phyloP scores from a whole-genome alignment of 495 filamentous ascomycete species.

The Penicillium pancosmium region DNA sequence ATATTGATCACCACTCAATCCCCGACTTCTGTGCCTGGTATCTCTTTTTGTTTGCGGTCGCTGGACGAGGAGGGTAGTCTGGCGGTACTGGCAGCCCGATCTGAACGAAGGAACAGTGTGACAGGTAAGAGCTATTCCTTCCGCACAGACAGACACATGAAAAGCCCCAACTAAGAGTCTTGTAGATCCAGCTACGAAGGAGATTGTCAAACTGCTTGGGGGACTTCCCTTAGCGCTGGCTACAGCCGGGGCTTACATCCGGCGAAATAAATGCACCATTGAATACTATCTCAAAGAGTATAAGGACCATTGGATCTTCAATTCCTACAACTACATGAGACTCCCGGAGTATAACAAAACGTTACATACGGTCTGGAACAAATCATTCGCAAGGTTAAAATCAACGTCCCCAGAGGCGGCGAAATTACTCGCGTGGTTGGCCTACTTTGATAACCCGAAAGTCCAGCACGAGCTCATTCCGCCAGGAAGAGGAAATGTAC shows the following conservation, averaged over 20 bases:
- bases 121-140: neutral
- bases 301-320: conserved; percentile 10
- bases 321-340: neutral
- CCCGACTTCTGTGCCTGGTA: conserved; percentile 7
- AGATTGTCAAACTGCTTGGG: conserved; percentile 6
- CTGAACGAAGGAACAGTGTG: neutral
- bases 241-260: conserved; percentile 14
- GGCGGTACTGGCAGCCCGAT: conserved; percentile 6
- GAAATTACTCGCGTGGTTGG: conserved; percentile 12
- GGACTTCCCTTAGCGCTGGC: conserved; percentile 18
- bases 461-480: conserved; percentile 10
- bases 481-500: neutral
- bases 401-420: conserved; percentile 9
- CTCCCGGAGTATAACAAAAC: conserved; percentile 10
- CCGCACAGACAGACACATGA: no score
- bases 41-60: conserved; percentile 2
- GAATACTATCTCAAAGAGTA: conserved; percentile 14
- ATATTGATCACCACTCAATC: conserved; percentile 11
- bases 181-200: conserved; percentile 11
- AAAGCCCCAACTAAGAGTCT: neutral
- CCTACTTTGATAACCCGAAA: conserved; percentile 20
- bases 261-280: conserved; percentile 2
- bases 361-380: conserved; percentile 13
- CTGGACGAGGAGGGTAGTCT: conserved; percentile 11
- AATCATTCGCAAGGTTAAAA: conserved; percentile 13